Evolutionary conservation across 805 yeast genomes (phyloP).

Genomic region (Starmerella tilneyi): DNA sequence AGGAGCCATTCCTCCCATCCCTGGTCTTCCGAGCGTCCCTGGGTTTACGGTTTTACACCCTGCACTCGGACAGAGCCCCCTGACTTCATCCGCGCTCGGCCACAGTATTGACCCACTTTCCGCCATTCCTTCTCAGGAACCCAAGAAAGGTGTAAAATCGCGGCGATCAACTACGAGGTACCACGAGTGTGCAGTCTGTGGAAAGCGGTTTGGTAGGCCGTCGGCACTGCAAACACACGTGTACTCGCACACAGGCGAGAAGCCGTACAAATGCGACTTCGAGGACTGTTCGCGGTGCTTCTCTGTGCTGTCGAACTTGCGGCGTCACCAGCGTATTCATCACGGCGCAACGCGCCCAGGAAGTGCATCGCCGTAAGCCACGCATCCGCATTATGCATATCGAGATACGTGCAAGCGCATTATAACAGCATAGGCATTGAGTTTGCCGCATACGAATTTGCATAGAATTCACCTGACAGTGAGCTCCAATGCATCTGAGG

Average conservation of each 20-base stretch:
- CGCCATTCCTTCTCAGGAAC: no score
- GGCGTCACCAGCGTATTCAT: slow-evolving; percentile 70
- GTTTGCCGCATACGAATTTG: no score
- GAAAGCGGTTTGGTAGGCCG: slow-evolving; percentile 74
- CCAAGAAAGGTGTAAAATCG: background rate
- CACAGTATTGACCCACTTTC: no score
- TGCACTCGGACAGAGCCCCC: no score
- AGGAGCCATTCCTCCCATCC: background rate
- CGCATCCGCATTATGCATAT: background rate
- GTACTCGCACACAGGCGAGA: slow-evolving; percentile 73
- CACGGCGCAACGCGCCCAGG: slow-evolving; percentile 8
- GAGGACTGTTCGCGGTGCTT: slow-evolving; percentile 59
- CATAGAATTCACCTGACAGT: no score
- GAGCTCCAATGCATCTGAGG: no score
- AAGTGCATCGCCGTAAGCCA: background rate
- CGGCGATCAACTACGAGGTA: background rate
- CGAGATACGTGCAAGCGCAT: no score
- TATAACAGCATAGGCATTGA: no score
- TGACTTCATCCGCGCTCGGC: no score
- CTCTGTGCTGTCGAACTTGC: slow-evolving; percentile 71
- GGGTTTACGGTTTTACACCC: slow-evolving; percentile 3
- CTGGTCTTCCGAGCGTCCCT: background rate
- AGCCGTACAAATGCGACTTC: slow-evolving; percentile 61
- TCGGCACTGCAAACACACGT: slow-evolving; percentile 71
- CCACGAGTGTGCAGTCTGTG: slow-evolving; percentile 35